Conservation (phyloP, 805 yeast genomes). For the Candida sithepensis region DNA sequence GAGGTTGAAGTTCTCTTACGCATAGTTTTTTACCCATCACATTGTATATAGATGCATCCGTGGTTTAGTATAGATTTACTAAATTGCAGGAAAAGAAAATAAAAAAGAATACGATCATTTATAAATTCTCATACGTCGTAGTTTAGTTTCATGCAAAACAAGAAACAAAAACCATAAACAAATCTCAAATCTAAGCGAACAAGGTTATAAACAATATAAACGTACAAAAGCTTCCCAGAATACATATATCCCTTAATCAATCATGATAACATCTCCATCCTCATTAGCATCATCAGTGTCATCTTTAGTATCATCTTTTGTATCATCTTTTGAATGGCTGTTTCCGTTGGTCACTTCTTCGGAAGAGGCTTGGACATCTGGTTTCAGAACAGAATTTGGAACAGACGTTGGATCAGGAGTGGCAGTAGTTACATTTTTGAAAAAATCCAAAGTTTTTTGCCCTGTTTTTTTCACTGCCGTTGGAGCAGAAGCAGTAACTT, state of each 20-base stretch:
- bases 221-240: background rate
- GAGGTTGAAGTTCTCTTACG: conserved; percentile 22
- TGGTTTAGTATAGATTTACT: background rate
- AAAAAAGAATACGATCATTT: too few relatives aligned
- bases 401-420: background rate
- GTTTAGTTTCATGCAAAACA: background rate
- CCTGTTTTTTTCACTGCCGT: conserved; percentile 8
- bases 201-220: background rate
- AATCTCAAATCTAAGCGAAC: background rate
- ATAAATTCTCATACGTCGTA: too few relatives aligned
- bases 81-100: too few relatives aligned
- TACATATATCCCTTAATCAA: conserved; percentile 1
- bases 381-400: background rate
- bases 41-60: conserved; percentile 5
- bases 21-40: background rate
- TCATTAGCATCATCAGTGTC: conserved; percentile 1
- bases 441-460: conserved; percentile 14
- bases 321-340: background rate
- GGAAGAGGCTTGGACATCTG: background rate
- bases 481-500: background rate
- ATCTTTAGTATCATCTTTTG: background rate
- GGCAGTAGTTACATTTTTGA: conserved; percentile 4
- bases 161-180: background rate
- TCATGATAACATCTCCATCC: conserved; percentile 8
- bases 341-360: background rate